A percentile compares a stretch with the other conserved stretches of the same genome.
These are phyloP conservation scores for Cutaneotrichosporon daszewskae DNA, from an alignment of 1,284 basidiomycete genomes.

Conservation along the genomic window DNA sequence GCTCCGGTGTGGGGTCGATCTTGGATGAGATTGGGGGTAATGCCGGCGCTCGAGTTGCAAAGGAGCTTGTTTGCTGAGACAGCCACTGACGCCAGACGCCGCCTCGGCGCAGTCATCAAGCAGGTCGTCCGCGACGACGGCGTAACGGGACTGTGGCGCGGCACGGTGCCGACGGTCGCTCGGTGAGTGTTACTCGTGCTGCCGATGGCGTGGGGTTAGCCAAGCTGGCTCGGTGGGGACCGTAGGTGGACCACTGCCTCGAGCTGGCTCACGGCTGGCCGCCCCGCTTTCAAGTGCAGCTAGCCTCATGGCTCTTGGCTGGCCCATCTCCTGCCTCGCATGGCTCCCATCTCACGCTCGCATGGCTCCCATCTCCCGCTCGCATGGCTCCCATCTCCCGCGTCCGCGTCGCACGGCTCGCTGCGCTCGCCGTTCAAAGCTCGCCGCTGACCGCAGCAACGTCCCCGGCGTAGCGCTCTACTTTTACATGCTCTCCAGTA, in stretches of 20 bases:
- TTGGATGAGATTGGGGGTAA: no score
- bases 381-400: no score
- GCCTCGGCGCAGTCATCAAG: slow-evolving; percentile 24
- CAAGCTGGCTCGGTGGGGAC: neutral
- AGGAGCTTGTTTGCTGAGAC: neutral
- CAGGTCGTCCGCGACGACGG: slow-evolving; percentile 49
- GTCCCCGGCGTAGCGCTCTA: slow-evolving; percentile 90
- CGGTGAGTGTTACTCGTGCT: slow-evolving; percentile 53
- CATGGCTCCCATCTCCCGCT: no score
- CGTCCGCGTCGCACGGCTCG: no score
- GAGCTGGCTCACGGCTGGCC: no score
- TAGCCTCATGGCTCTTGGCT: no score
- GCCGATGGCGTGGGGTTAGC: neutral
- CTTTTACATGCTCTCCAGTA: slow-evolving; percentile 75
- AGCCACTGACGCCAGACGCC: slow-evolving; percentile 21
- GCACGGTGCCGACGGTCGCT: slow-evolving; percentile 72
- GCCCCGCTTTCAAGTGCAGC: no score
- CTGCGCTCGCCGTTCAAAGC: neutral
- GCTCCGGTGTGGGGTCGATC: no score
- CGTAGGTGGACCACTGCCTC: no score
- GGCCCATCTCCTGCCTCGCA: no score
- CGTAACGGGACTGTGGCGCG: slow-evolving; percentile 59
- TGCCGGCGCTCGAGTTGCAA: no score
- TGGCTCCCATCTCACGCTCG: no score
- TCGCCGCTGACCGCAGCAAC: slow-evolving; percentile 55